Percentiles rank a stretch among this genome's conserved stretches.
Conservation (phyloP, 805 yeast species). For the Lipomyces starkeyi region DNA sequence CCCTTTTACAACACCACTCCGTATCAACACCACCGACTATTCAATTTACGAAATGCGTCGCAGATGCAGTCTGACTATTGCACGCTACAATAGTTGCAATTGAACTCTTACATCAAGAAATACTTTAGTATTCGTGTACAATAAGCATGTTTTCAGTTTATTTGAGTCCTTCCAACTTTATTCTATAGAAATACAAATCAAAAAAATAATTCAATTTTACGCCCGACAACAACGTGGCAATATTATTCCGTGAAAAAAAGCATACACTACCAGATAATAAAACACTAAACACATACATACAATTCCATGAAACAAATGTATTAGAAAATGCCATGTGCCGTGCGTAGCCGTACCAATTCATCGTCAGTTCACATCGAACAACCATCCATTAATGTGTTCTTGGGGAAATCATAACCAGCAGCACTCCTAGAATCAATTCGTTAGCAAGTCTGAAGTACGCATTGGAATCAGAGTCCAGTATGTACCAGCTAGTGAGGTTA, state of each 20-base stretch:
- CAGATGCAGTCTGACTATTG: too few species aligned
- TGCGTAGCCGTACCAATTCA: neutral
- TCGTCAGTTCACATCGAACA: slow-evolving; percentile 16
- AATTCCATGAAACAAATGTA: neutral
- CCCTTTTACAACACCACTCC: too few species aligned
- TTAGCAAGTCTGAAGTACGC: neutral
- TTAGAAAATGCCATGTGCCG: neutral
- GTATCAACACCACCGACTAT: too few species aligned
- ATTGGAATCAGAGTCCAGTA: neutral
- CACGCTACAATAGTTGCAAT: too few species aligned
- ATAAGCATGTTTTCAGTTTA: neutral
- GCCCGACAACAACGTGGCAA: slow-evolving; percentile 11
- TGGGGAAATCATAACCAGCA: slow-evolving; percentile 36
- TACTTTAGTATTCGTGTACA: neutral
- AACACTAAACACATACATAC: neutral
- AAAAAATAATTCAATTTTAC: slow-evolving; percentile 1
- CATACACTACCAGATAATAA: neutral
- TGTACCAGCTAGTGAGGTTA: slow-evolving; percentile 75
- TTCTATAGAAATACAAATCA: slow-evolving; percentile 1
- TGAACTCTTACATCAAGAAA: neutral
- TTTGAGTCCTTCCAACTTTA: neutral
- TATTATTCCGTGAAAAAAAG: neutral
- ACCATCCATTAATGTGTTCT: slow-evolving; percentile 32
- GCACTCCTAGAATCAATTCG: slow-evolving; percentile 15
- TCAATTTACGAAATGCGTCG: too few species aligned